Evolutionary conservation across 164 flowering plant genomes (phyloP), one percentile per base, ranked within the genome.

Genomic region (Euptelea pleiosperma): DNA sequence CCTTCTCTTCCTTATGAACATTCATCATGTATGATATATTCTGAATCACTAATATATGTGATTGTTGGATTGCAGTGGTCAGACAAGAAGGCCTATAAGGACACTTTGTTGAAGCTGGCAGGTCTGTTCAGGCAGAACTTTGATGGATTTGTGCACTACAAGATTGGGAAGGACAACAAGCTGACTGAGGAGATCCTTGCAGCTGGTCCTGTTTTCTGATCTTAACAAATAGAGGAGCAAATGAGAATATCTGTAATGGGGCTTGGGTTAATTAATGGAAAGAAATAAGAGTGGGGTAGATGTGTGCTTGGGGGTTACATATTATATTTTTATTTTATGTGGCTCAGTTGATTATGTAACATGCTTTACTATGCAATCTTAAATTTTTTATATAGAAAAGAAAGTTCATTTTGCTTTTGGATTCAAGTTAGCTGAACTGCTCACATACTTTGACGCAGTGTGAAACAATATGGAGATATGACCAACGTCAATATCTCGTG

Each of bases 41-140:
- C 46, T 19, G 21, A 10, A n/a, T 19, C 24, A 50, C 41, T 28
- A 4, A 36, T 39, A 1, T 3, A 43, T 18, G 21, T 35, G 40
- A 16, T 30, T 52, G 18, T 62, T 52, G 47, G 15, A 25, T 34
- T 57, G 75, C 85, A 92, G 97, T 93, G 96, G 98, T 26, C 80
- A 0, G 87, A 91, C 65, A 87, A 88, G 82, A 49, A 79, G 49
- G 95, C 82, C 2, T 78, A 88, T 69, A 70, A 82, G 40, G 90
- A 84, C 0, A 82, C 93, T 0, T 61, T 82, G 59, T 28, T 86
- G 81, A 91, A 87, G 74, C 75, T 94, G 74, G 99, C 72, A 24
- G 91, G 93, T 2, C 71, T 94, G 64, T 94, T 94, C 79, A 84
- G 70, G 91, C 89, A 78, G 58, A 94, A 94, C 59, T 91, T 94